Base-by-base conservation (phyloP, 2,329 filamentous ascomycete species). In the Fusarium robinianum region DNA sequence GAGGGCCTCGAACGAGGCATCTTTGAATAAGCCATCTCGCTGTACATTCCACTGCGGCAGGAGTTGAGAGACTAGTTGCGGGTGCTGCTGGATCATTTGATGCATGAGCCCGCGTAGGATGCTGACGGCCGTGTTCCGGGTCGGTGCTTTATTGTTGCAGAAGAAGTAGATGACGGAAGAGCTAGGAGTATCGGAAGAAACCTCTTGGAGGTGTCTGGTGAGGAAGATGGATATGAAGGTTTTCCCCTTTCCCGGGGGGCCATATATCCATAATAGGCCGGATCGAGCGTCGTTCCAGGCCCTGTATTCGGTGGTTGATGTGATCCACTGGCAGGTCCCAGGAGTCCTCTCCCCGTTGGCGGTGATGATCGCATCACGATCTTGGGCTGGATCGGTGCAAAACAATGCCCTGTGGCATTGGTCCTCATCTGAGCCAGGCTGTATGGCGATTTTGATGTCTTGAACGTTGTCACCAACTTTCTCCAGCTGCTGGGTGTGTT, bases 301-400 rank as follows among this genome's bases (percentile, higher is more conserved):
- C 1, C 5, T 23, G 8, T 40, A 45, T 17, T 44, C 18, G 11
- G 45, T 15, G 0, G 31, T 51, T 1, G 19, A 5, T 2, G 32
- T 22, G 15, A 53, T 34, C 43, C 50, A 51, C 26, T 53, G 43
- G 7, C 49, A 53, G 6, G 50, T 53, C 0, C 44, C 44, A 1
- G 21, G 26, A 1, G 43, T 45, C 2, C 39, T 17, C 1, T 39
- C 3, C 1, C 50, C 40, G 2, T 53, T 53, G 2, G 10, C 7
- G 0, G 22, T 45, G 8, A 41, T 21, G 0, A 51, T 27, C 0
- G 16, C 35, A 15, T 48, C 35, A 5, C 49, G 25, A 5, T 53
- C 43, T 6, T 30, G 40, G 3, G 38, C 3, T 3, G 36, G 8
- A 9, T 53, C 50, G n/a, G 47, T 53, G 2, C 44, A 5, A 5